Percentiles rank a stretch among this genome's conserved stretches.
phyloP scores from a whole-genome alignment of 192 early-diverging fungal species.

The Mortierella hygrophila region DNA sequence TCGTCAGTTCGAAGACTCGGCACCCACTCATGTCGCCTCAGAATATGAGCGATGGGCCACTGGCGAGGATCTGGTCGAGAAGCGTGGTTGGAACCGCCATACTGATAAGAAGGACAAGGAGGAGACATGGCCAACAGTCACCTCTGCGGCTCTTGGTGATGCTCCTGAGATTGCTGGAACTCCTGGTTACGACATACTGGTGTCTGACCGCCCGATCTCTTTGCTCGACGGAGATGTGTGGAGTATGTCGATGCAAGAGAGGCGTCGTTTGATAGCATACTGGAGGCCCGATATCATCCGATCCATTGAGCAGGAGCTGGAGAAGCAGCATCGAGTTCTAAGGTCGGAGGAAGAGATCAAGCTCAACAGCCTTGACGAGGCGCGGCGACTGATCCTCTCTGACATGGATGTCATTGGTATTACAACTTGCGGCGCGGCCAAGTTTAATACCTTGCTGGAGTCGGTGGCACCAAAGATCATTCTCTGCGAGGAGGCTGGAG shows the following conservation, averaged over 20 bases:
- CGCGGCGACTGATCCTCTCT: neutral
- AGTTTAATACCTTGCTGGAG: conserved; percentile 50
- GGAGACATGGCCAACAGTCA: neutral
- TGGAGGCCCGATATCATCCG: neutral
- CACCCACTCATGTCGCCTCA: neutral
- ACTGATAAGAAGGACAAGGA: neutral
- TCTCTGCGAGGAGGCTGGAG: conserved; percentile 68
- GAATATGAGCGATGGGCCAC: neutral
- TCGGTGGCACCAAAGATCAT: conserved; percentile 58
- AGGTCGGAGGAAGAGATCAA: neutral
- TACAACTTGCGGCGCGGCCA: conserved; percentile 62
- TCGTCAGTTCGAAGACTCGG: neutral
- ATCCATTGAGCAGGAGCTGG: neutral
- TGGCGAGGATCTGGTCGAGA: neutral
- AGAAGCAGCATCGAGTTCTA: neutral
- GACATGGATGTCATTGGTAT: conserved; percentile 55
- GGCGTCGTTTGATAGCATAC: neutral
- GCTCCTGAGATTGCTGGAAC: neutral
- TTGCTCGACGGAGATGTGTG: neutral
- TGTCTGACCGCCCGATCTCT: neutral
- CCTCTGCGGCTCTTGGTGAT: neutral
- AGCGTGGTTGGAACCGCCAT: neutral
- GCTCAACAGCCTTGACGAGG: neutral
- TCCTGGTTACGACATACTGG: neutral
- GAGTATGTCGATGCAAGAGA: neutral